phyloP scores from a whole-genome alignment of 2,329 filamentous ascomycete species.

The Phaeosphaeriaceae sp. region DNA sequence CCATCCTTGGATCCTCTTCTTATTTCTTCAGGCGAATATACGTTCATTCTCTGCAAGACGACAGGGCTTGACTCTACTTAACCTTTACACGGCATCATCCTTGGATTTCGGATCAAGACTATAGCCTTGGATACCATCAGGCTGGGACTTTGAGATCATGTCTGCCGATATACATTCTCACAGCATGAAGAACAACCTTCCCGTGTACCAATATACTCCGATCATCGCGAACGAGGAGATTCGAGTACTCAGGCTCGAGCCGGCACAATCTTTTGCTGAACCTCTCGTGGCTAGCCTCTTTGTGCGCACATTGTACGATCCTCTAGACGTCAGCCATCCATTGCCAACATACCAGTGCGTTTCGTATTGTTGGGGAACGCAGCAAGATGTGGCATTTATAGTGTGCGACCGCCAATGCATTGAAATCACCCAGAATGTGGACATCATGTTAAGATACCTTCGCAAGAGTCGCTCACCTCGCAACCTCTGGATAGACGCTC shows the following conservation, averaged over 20 bases:
- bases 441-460: constrained; percentile 1
- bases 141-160: too few species aligned
- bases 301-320: not conserved
- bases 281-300: not conserved
- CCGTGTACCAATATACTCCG: not conserved
- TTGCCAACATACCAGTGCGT: not conserved
- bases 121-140: not conserved
- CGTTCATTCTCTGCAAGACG: too few species aligned
- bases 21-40: too few species aligned
- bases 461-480: not conserved
- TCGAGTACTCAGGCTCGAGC: not conserved
- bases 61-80: too few species aligned
- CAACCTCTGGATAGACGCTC: constrained; percentile 1
- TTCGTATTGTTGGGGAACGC: not conserved
- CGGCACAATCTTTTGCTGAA: not conserved
- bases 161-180: too few species aligned
- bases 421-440: not conserved
- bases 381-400: not conserved
- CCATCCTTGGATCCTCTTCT: too few species aligned
- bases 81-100: too few species aligned
- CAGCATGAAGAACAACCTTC: not conserved
- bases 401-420: not conserved
- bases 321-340: not conserved
- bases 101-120: too few species aligned
- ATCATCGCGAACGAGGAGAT: not conserved